A percentile compares a stretch with the other conserved stretches of the same genome.
Conservation (phyloP, 208 protist genomes). For the Trypanosoma theileri region DNA sequence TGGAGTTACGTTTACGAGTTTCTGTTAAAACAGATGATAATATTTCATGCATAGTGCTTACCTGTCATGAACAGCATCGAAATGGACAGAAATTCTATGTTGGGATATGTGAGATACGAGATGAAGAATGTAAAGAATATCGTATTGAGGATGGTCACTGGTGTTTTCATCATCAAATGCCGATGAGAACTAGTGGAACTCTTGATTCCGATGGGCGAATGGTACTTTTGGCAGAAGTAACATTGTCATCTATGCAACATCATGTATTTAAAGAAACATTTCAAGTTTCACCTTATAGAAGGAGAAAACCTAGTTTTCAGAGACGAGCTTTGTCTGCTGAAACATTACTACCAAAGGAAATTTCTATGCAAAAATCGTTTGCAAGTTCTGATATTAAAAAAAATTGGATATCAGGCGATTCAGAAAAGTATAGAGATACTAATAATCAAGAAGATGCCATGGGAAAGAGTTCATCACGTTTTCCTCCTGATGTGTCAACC, state of each 20-base stretch:
- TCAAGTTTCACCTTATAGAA: not conserved
- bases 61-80: not conserved
- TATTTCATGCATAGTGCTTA: slow-evolving; percentile 3
- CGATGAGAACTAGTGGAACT: not conserved
- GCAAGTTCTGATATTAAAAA: too few relatives aligned
- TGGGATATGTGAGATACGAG: not conserved
- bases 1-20: not conserved
- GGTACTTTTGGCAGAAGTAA: slow-evolving; percentile 16
- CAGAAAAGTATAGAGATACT: too few relatives aligned
- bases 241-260: slow-evolving; percentile 24
- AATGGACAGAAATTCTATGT: not conserved
- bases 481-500: too few relatives aligned
- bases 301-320: not conserved
- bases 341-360: not conserved
- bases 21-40: not conserved
- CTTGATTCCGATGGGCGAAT: not conserved
- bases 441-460: too few relatives aligned
- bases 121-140: not conserved
- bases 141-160: slow-evolving; percentile 3
- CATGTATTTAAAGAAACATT: slow-evolving; percentile 17
- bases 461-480: too few relatives aligned
- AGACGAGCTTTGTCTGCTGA: not conserved
- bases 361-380: too few relatives aligned
- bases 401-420: too few relatives aligned
- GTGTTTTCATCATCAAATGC: slow-evolving; percentile 3